Base-by-base conservation (phyloP, 73 alveolate species). In the Tetrahymena thermophila region DNA sequence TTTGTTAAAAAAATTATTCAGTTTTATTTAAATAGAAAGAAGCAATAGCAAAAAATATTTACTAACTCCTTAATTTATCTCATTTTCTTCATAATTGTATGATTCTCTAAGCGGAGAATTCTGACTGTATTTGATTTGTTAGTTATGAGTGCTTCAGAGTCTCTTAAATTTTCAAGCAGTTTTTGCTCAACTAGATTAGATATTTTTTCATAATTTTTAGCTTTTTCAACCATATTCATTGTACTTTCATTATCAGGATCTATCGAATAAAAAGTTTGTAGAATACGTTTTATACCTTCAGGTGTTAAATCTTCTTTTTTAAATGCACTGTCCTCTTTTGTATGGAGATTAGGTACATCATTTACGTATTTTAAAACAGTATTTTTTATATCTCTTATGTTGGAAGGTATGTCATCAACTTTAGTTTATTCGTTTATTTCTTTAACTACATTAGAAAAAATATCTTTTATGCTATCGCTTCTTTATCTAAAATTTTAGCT, bases 311-410 rank as follows among this genome's bases (percentile, higher is more conserved):
- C 89, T 71, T 71, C 89, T 71, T 71, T 71, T 71, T 71, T 71
- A n/a, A 71, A 71, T 42, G 89, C 35, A 71, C 37, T 71, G n/a
- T 71, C 89, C 31, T 71, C 89, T 21, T 71, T 71, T 71, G 89
- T 71, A 31, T 71, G 89, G 89, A 71, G 89, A 71, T 71, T 71
- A 71, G 89, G 89, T n/a, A 71, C 89, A 71, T 71, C 89, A n/a
- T 71, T 71, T 28, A 71, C 89, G n/a, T 71, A 71, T 71, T 71
- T 71, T n/a, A 71, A 71, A 23, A 71, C 89, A 11, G 89, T 71
- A 71, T 71, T 71, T n/a, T 71, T 71, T 1, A 71, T 3, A 71
- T 71, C 89, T 71, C 89, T 71, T 28, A 71, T 71, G 11, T n/a
- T 71, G 31, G 89, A 71, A 31, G 89, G 89, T 19, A 71, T n/a